phyloP scores from a whole-genome alignment of 345 rosid species.

The Eutrema heterophyllum region DNA sequence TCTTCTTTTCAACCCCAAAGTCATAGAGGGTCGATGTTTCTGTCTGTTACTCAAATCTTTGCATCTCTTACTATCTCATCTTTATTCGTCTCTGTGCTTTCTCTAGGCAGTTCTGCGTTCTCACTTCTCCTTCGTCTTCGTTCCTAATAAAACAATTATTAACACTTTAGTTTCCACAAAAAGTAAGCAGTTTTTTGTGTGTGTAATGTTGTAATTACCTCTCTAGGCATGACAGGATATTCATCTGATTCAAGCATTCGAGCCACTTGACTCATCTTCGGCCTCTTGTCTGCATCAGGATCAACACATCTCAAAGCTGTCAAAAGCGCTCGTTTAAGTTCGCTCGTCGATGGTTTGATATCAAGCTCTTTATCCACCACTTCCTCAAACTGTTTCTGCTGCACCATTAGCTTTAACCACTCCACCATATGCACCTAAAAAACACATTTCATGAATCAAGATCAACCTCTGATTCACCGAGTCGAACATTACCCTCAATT shows the following conservation, averaged over 20 bases:
- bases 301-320: slow-evolving; percentile 96
- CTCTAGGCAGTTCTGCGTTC: slow-evolving; percentile 38
- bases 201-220: slow-evolving; percentile 38
- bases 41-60: slow-evolving; percentile 15
- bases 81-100: slow-evolving; percentile 42
- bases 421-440: slow-evolving; percentile 89
- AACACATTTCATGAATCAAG: slow-evolving; percentile 9
- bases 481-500: neutral
- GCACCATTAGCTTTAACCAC: slow-evolving; percentile 94
- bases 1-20: neutral
- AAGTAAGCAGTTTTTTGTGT: neutral
- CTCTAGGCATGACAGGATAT: slow-evolving; percentile 69
- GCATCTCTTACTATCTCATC: slow-evolving; percentile 34
- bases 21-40: slow-evolving; percentile 4
- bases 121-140: slow-evolving; percentile 64
- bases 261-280: slow-evolving; percentile 93
- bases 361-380: slow-evolving; percentile 80
- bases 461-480: neutral
- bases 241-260: slow-evolving; percentile 96
- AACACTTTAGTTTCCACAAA: neutral
- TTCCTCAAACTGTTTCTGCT: slow-evolving; percentile 71
- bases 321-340: slow-evolving; percentile 85
- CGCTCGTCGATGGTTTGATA: slow-evolving; percentile 70
- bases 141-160: slow-evolving; percentile 40
- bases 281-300: slow-evolving; percentile 91